Evolutionary conservation across 805 yeast genomes (phyloP), one percentile per base, ranked within the genome.

Genomic region (Starmerella bombicola): DNA sequence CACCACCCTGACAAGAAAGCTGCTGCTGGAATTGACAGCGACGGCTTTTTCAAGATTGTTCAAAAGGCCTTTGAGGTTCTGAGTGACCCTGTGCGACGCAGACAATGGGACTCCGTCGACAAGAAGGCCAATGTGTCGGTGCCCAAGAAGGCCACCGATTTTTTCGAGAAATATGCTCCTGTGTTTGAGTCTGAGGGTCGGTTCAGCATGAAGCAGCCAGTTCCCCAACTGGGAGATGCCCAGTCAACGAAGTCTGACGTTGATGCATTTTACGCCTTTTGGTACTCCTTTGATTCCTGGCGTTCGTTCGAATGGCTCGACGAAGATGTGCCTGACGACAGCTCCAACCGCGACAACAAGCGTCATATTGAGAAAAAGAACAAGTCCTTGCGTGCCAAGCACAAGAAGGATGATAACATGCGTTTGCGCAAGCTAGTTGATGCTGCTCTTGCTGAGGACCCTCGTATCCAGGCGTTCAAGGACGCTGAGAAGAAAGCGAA

Each of bases 1-100:
- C 95, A 88, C 64, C 98, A 91, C 64, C 98, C 98, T 52, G 98
- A 91, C 67, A 91, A 91, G 73, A 86, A 83, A 70, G 85, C 94
- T 56, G 95, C 88, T 39, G 62, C 76, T 46, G 95, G 93, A 50
- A 80, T 81, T 33, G 70, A 82, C 58, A 85, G 82, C 66, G 98
- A 91, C 63, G 95, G 91, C 10, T 88, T 91, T 67, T 91, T 91
- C 76, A 91, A 91, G 72, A 81, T 93, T 61, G 86, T 91, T 58
- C 98, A 91, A 69, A 91, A 91, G 70, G 93, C 97, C 24, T 80
- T 76, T 59, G 98, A 91, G 70, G 71, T 81, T 41, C 69, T 91
- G 68, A 69, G 81, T 61, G 95, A 91, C 62, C 72, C 93, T 46
- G 64, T 59, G 56, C 84, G 81, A 70, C 82, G 95, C 69, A 79